Evolutionary conservation across 2,329 filamentous ascomycete species (phyloP).

Genomic region (Aspergillus arachidicola): DNA sequence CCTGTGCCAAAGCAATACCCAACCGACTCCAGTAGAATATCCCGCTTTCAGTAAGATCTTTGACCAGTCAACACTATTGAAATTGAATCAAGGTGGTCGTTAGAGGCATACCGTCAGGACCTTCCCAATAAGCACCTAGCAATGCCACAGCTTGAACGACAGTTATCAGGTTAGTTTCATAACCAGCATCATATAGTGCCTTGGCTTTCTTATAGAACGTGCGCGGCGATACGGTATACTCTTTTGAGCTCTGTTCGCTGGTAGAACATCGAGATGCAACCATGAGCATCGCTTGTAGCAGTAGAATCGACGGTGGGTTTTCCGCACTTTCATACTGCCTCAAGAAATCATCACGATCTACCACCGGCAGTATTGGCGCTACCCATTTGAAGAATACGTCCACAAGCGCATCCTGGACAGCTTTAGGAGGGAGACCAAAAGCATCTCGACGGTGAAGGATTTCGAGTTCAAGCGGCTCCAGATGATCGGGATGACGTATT

Average conservation of each 20-base stretch:
- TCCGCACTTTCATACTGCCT: slow-evolving; percentile 8
- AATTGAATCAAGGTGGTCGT: background rate
- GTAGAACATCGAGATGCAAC: slow-evolving; percentile 13
- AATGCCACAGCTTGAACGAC: slow-evolving; percentile 15
- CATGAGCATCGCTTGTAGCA: slow-evolving; percentile 17
- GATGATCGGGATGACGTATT: background rate
- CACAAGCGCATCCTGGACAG: slow-evolving; percentile 11
- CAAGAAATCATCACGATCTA: slow-evolving; percentile 16
- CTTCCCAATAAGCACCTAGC: slow-evolving; percentile 18
- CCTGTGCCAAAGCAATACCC: slow-evolving; percentile 18
- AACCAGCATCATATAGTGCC: slow-evolving; percentile 18
- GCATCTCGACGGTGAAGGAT: slow-evolving; percentile 15
- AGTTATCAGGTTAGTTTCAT: slow-evolving; percentile 8
- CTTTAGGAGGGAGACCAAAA: slow-evolving; percentile 11
- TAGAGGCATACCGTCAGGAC: slow-evolving; percentile 16
- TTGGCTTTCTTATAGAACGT: slow-evolving; percentile 18
- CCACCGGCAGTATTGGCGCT: slow-evolving; percentile 15
- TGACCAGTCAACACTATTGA: background rate
- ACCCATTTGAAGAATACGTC: slow-evolving; percentile 18
- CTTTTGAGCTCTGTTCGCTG: background rate
- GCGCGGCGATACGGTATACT: slow-evolving; percentile 4
- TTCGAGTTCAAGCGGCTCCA: slow-evolving; percentile 17
- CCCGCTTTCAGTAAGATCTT: slow-evolving; percentile 19
- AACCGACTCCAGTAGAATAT: slow-evolving; percentile 21
- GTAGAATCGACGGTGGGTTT: slow-evolving; percentile 11